Evolutionary conservation across 139 green algal species (phyloP), one percentile per base, ranked within the genome.

Genomic region (Tetradesmus obliquus): DNA sequence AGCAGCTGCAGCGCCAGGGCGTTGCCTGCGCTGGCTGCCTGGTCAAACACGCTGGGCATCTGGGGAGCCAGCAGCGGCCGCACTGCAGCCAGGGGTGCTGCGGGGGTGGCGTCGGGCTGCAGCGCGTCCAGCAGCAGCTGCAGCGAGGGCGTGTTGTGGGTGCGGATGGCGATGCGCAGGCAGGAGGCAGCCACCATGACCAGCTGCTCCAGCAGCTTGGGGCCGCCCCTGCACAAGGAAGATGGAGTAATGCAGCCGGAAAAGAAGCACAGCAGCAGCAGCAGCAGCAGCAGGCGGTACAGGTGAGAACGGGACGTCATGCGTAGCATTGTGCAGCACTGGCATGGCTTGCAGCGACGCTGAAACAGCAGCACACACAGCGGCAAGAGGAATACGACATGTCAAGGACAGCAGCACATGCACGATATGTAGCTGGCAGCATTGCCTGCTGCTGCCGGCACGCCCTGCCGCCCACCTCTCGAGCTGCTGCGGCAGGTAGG

Each of bases 131-230:
- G 71, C 53, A 90, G 51, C 53, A 84, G 71, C 69, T 90, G 45
- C 71, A 90, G 71, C 5, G 86, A 83, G 9, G 86, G 66, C 6
- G 10, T 24, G 22, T 55, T 74, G 86, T 84, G 69, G 9, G 57
- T 90, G 53, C 69, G 86, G 20, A 90, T 90, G 53, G 86, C 86
- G 55, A 90, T 90, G 54, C 86, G 86, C 22, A 90, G 51, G 71
- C 86, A 90, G 10, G 86, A 90, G 2, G 86, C 86, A 19, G 79
- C 86, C 51, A 84, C 86, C 86, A 84, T 83, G 8, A 71, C 86
- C 69, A 90, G n/a, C 71, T 90, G 69, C 51, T 69, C 53, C 86
- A 90, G 19, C 53, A 90, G 45, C 86, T 84, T 83, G 51, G 86
- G 86, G 3, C 86, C 86, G 57, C 86, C 86, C 53, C 86, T 90